These are phyloP conservation scores for Tephrocybe sp. DNA, from an alignment of 768 basidiomycete genomes.

Conservation along the genomic window DNA sequence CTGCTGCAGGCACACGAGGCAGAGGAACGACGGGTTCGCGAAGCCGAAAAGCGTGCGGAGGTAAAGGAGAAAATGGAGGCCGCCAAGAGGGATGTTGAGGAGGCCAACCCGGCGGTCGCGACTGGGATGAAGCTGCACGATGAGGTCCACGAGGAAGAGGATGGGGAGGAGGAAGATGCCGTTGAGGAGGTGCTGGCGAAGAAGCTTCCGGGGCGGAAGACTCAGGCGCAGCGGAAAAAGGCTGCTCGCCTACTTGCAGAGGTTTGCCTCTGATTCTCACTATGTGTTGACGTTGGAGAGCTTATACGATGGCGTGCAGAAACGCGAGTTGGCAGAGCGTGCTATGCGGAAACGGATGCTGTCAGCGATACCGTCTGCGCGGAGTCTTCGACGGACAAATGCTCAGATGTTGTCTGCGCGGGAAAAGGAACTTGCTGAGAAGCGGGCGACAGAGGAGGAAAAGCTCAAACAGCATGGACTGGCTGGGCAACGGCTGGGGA, in stretches of 20 bases:
- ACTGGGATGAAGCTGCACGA: slow-evolving; percentile 68
- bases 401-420: slow-evolving; percentile 35
- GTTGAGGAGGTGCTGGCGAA: slow-evolving; percentile 33
- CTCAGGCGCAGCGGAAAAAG: slow-evolving; percentile 59
- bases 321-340: slow-evolving; percentile 61
- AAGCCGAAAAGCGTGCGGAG: slow-evolving; percentile 52
- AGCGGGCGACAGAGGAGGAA: slow-evolving; percentile 43
- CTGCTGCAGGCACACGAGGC: slow-evolving; percentile 63
- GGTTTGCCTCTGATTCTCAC: slow-evolving; percentile 36
- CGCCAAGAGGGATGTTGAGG: slow-evolving; percentile 38
- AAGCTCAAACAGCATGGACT: slow-evolving; percentile 61
- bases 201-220: slow-evolving; percentile 44
- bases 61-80: slow-evolving; percentile 55
- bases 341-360: slow-evolving; percentile 61
- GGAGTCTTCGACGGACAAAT: slow-evolving; percentile 46
- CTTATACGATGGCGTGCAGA: slow-evolving; percentile 35
- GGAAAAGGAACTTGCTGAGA: slow-evolving; percentile 41
- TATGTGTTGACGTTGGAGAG: not conserved
- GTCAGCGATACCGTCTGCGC: slow-evolving; percentile 56
- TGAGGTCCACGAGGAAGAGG: slow-evolving; percentile 27
- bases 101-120: slow-evolving; percentile 38
- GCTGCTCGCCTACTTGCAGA: slow-evolving; percentile 64
- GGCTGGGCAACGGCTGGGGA: slow-evolving; percentile 76
- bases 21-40: slow-evolving; percentile 58
- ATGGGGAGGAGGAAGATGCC: slow-evolving; percentile 34